Base-by-base conservation (phyloP, 306 rosid species). In the Dryas alaskensis region DNA sequence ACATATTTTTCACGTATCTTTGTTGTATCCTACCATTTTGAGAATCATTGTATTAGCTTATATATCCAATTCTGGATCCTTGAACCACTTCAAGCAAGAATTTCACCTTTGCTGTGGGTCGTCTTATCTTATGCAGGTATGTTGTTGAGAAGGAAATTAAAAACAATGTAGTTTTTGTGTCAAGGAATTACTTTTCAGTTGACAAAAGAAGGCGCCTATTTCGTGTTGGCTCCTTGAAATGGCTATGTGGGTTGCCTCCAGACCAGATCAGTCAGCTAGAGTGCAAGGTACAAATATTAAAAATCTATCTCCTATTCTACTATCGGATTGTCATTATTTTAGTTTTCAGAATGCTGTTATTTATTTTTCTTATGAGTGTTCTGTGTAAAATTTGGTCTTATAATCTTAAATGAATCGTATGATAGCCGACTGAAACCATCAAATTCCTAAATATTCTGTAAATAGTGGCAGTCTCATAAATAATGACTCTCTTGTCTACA, bases 121-220 rank as follows among this genome's bases (percentile, higher is more conserved):
- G 57, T 86, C 78, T 61, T 11, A 44, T 84, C 78, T 82, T 53
- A 2, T 71, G 87, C 82, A 91, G 98, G 96, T 94, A 89, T 75
- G 98, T 91, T 60, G 98, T 94, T 73, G 91, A 91, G 85, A 94
- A 94, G 83, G 92, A 94, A 80, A 74, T 88, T 63, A 86, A 84
- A 80, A 87, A 88, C 86, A 91, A 94, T 78, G 96, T 91, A 49
- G 87, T 91, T 65, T 94, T 91, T 79, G 97, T 88, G 75, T 94
- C 98, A 48, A 89, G 96, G 86, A 94, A 91, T 82, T 94, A 94
- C 80, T 94, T 85, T 83, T 89, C 98, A 27, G 25, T 80, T n/a
- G 92, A 94, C 81, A 94, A 94, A 86, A 87, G 91, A 79, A 90
- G 98, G 83, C 89, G 96, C 37, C 6, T 86, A 62, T 91, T 94